phyloP scores from a whole-genome alignment of 352 stramenopile species.

The Thalassiosira hispida region DNA sequence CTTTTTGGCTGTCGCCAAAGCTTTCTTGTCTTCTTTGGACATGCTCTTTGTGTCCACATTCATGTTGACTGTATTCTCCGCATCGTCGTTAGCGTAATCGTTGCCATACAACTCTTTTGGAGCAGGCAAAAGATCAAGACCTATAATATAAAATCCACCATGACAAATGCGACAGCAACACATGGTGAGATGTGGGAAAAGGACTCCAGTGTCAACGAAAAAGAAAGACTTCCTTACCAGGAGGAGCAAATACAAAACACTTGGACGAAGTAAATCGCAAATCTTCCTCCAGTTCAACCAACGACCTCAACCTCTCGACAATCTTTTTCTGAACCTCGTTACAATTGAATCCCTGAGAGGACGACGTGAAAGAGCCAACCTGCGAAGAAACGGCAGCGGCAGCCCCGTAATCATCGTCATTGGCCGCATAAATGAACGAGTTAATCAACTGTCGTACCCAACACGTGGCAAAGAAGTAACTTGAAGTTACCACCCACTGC shows the following conservation, averaged over 20 bases:
- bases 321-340: conserved; percentile 56
- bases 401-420: background rate
- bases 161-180: background rate
- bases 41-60: conserved; percentile 29
- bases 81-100: conserved; percentile 14
- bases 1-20: conserved; percentile 32
- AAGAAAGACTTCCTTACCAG: conserved; percentile 25
- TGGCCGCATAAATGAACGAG: conserved; percentile 58
- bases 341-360: conserved; percentile 44
- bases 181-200: background rate
- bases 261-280: conserved; percentile 55
- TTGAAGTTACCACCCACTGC: conserved; percentile 48
- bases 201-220: background rate
- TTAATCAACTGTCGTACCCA: conserved; percentile 68
- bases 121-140: conserved; percentile 47
- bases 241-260: conserved; percentile 57
- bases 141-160: conserved; percentile 9
- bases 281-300: conserved; percentile 64
- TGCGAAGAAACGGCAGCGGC: background rate
- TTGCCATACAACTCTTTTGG: conserved; percentile 50
- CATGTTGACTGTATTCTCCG: conserved; percentile 15
- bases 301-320: conserved; percentile 38
- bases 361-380: conserved; percentile 17
- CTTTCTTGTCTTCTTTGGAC: conserved; percentile 50
- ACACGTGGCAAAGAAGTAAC: conserved; percentile 59